phyloP scores from a whole-genome alignment of 192 early-diverging fungal genomes.

The Backusella sp. region DNA sequence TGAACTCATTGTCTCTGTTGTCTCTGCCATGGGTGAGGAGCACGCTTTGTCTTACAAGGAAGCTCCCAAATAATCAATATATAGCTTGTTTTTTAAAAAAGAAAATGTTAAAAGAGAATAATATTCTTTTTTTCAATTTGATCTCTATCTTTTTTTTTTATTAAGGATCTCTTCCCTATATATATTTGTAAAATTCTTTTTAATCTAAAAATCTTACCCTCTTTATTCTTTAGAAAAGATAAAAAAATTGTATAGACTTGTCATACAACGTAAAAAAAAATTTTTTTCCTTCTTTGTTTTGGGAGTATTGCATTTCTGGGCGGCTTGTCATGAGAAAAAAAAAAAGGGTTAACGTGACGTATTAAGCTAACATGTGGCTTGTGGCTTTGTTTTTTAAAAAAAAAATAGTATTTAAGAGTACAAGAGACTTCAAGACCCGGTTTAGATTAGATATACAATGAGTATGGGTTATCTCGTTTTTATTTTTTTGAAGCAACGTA shows the following conservation, averaged over 20 bases:
- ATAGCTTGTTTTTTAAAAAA: conserved; percentile 12
- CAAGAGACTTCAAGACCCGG: not conserved
- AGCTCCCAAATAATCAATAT: conserved; percentile 27
- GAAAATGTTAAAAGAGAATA: not conserved
- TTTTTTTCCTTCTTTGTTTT: conserved; percentile 7
- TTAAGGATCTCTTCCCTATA: conserved; percentile 9
- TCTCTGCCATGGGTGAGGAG: conserved; percentile 93
- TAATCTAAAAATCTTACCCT: conserved; percentile 11
- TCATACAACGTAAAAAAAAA: not conserved
- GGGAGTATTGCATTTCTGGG: not conserved
- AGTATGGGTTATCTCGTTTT: no score
- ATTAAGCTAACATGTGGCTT: not conserved
- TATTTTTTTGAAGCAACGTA: no score
- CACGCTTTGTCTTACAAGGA: conserved; percentile 62
- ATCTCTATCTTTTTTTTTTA: conserved; percentile 1
- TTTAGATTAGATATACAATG: not conserved
- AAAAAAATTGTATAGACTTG: conserved; percentile 7
- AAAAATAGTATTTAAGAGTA: not conserved
- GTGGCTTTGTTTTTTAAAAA: not conserved
- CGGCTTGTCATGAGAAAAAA: conserved; percentile 7
- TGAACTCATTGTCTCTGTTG: conserved; percentile 84
- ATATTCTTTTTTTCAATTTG: conserved; percentile 12
- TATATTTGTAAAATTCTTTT: conserved; percentile 10
- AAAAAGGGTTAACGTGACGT: not conserved
- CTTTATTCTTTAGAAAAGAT: conserved; percentile 14